phyloP scores from a whole-genome alignment of 805 yeast genomes.

The Pichia rugopelliculosa region DNA sequence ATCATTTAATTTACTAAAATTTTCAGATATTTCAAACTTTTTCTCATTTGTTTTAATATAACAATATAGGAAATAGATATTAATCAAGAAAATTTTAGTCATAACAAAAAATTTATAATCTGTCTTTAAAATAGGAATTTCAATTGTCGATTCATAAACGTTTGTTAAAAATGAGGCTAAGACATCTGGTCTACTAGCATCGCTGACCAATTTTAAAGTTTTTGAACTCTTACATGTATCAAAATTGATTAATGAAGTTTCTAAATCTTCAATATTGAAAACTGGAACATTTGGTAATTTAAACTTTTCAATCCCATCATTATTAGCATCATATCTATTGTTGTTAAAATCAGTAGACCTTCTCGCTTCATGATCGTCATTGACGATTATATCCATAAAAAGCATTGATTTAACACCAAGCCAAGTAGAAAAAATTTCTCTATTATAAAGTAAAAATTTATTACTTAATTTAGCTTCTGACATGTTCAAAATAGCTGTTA shows the following conservation, averaged over 20 bases:
- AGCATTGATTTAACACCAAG: slow-evolving; percentile 1
- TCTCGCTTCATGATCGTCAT: not conserved
- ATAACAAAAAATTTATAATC: slow-evolving; percentile 9
- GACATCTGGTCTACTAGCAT: not conserved
- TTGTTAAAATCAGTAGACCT: not conserved
- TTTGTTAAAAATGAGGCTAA: slow-evolving; percentile 2
- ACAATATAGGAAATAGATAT: slow-evolving; percentile 6
- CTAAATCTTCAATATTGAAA: not conserved
- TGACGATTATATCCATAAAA: slow-evolving; percentile 1
- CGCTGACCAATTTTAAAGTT: not conserved
- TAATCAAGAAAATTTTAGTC: slow-evolving; percentile 3
- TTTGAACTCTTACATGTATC: not conserved
- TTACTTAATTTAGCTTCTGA: not conserved
- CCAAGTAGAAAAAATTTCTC: slow-evolving; percentile 7
- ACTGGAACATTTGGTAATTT: not conserved
- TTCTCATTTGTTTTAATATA: not conserved
- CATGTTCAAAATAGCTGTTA: not conserved
- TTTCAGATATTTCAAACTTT: not conserved
- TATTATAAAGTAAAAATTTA: slow-evolving; percentile 4
- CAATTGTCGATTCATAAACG: slow-evolving; percentile 1
- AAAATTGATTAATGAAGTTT: not conserved
- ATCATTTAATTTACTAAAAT: slow-evolving; percentile 1
- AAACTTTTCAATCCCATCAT: not conserved
- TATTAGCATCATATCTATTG: not conserved
- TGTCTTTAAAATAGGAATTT: not conserved